Evolutionary conservation across 1,139 yeast species (phyloP).

Genomic region (Suhomyces taliae): DNA sequence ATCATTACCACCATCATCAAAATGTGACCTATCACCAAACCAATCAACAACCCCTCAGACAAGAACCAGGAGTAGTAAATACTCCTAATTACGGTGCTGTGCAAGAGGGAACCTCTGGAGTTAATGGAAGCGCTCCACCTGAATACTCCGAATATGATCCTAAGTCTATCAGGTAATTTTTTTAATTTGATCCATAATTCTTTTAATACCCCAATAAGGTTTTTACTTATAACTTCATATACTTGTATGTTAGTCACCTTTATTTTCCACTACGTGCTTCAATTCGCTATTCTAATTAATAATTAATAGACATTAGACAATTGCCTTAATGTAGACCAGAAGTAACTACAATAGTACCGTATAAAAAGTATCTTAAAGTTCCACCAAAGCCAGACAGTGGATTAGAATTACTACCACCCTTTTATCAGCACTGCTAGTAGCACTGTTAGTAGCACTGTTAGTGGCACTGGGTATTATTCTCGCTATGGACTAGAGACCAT

Average conservation of each 20-base stretch:
- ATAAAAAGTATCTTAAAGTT: too few species aligned
- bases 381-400: too few species aligned
- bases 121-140: conserved; percentile 28
- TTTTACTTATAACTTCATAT: background rate
- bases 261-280: background rate
- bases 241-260: background rate
- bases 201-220: background rate
- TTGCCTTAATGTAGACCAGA: background rate
- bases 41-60: conserved; percentile 11
- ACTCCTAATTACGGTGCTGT: conserved; percentile 29
- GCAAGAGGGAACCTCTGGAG: conserved; percentile 19
- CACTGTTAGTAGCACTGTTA: too few species aligned
- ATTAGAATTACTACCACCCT: too few species aligned
- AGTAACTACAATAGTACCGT: too few species aligned
- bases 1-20: conserved; percentile 26
- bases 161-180: conserved; percentile 1
- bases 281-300: background rate
- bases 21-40: conserved; percentile 11
- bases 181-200: too few species aligned
- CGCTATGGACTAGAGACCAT: too few species aligned
- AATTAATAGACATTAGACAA: background rate
- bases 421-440: too few species aligned
- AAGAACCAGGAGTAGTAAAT: conserved; percentile 14
- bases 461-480: too few species aligned
- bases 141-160: conserved; percentile 36